A percentile compares a stretch with the other conserved stretches of the same genome.
These are phyloP conservation scores for Colletotrichum lindemuthianum DNA, from an alignment of 2,329 filamentous ascomycete genomes.

Conservation along the genomic window DNA sequence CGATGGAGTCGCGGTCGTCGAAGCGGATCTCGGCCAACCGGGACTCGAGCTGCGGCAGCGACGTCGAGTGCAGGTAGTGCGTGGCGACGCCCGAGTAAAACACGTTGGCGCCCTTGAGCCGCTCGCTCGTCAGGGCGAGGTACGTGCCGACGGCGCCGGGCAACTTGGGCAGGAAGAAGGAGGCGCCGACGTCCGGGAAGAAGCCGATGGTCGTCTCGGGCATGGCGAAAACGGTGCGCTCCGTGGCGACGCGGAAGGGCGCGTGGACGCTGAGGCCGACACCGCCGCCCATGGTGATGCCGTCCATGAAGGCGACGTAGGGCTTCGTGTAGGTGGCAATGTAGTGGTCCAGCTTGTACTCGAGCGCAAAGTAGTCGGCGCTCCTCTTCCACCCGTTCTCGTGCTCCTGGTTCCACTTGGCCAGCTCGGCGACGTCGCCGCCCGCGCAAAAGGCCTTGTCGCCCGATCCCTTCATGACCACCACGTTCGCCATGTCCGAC, in stretches of 20 bases:
- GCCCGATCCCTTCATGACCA: slow-evolving; percentile 92
- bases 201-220: slow-evolving; percentile 98
- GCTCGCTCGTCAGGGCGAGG: slow-evolving; percentile 89
- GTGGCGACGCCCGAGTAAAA: slow-evolving; percentile 94
- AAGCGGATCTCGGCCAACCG: slow-evolving; percentile 92
- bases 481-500: slow-evolving; percentile 90
- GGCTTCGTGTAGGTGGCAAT: slow-evolving; percentile 95
- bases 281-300: slow-evolving; percentile 97
- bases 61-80: slow-evolving; percentile 94
- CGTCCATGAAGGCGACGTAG: slow-evolving; percentile 95
- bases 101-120: slow-evolving; percentile 82
- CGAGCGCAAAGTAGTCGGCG: slow-evolving; percentile 87
- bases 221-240: slow-evolving; percentile 97
- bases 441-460: slow-evolving; percentile 90
- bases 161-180: slow-evolving; percentile 93
- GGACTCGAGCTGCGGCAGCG: slow-evolving; percentile 81
- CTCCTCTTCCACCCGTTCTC: slow-evolving; percentile 78
- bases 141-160: slow-evolving; percentile 90
- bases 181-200: slow-evolving; percentile 97
- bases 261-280: slow-evolving; percentile 95
- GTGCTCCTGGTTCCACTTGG: slow-evolving; percentile 75
- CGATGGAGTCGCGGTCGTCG: slow-evolving; percentile 75
- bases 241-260: slow-evolving; percentile 95
- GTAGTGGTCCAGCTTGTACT: slow-evolving; percentile 96
- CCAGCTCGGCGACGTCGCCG: slow-evolving; percentile 87